Conservation (phyloP, 1,284 basidiomycete genomes). For the Mycosarcoma mackinlayi region DNA sequence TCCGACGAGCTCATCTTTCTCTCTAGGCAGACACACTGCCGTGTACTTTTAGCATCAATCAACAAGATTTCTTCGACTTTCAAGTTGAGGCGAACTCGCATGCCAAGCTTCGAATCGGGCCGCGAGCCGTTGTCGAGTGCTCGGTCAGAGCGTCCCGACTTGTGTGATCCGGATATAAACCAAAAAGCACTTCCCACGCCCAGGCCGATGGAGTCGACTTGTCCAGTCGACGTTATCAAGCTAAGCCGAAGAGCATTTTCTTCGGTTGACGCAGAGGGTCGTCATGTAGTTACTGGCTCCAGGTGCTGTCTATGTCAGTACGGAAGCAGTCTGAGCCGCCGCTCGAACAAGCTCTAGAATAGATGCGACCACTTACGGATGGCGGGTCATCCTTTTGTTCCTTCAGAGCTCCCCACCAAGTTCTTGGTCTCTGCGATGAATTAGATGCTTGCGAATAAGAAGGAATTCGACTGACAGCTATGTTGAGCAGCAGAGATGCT, state of each 20-base stretch:
- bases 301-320: no score
- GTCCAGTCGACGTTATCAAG: neutral
- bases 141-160: neutral
- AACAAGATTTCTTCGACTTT: neutral
- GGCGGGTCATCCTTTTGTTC: no score
- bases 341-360: neutral
- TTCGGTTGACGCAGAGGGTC: no score
- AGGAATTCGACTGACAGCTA: no score
- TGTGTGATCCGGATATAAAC: constrained; percentile 3
- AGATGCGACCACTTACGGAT: neutral
- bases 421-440: no score
- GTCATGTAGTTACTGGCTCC: no score
- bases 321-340: no score
- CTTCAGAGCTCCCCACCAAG: no score
- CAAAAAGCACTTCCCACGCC: constrained; percentile 10
- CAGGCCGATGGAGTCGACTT: neutral
- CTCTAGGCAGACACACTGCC: constrained; percentile 4
- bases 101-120: neutral
- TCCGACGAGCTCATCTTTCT: neutral
- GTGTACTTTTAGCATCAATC: constrained; percentile 27
- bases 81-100: no score
- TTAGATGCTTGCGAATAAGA: no score
- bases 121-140: neutral
- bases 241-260: no score
- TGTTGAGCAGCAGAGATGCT: no score